Base-by-base conservation (phyloP, 2,329 filamentous ascomycete species). In the Plenodomus lindquistii region DNA sequence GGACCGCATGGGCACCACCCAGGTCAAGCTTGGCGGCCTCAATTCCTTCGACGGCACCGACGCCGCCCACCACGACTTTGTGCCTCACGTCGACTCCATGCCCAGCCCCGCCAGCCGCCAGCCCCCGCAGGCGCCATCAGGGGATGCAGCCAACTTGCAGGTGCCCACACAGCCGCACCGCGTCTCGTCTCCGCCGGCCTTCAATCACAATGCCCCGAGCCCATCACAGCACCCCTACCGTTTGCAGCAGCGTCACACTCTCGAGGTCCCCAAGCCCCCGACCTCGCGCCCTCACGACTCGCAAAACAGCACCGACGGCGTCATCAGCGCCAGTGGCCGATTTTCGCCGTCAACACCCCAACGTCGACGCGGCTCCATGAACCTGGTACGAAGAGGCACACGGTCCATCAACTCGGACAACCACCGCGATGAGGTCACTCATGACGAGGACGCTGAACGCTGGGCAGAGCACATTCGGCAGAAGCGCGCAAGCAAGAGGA, bases 381-480 rank as follows among this genome's bases (percentile, higher is more conserved):
- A 83, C 57, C 77, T 97, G 44, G 89, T 82, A 44, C 83, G 93
- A 65, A 84, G 91, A 53, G 86, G 87, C 52, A 97, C 93, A 19
- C 83, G 91, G 54, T 95, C 91, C 6, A 84, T 95, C 66, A 86
- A 92, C 63, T 94, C 91, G 2, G 92, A 97, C 62, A 78, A 86
- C 63, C 87, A 89, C 40, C 81, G 90, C 29, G 93, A 97, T 59
- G 93, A 97, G 61, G 77, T 92, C 17, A 80, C 86, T 2, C 89
- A 87, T 16, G 93, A 97, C 67, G 93, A 97, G 62, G 93, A 97
- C 67, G 91, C 93, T 31, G 81, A 89, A 48, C 84, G 91, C 46
- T 97, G 91, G 90, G 89, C 94, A 22, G 94, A 99, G 73, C 89
- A 89, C 31, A 92, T 96, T 65, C 86, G 90, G 62, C 90, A 96